These are phyloP conservation scores for Trichoderma arundinaceum DNA, from an alignment of 2,329 filamentous ascomycete species.

Conservation along the genomic window DNA sequence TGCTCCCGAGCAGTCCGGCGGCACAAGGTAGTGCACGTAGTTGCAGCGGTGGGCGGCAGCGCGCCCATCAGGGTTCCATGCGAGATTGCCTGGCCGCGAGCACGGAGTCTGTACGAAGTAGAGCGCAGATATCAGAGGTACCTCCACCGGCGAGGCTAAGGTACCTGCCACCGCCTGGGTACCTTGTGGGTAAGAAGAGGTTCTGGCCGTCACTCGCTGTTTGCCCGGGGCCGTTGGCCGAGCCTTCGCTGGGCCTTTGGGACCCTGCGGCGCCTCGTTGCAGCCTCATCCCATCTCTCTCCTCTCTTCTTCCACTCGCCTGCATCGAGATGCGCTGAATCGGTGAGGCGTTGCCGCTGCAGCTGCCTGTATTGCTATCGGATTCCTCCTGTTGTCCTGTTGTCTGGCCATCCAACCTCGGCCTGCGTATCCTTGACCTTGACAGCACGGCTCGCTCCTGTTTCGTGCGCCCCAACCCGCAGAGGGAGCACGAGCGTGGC, in stretches of 20 bases:
- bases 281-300: background rate
- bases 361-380: too few relatives aligned
- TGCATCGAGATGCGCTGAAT: background rate
- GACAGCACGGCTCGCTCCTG: background rate
- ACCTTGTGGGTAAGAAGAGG: background rate
- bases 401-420: background rate
- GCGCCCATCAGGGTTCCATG: too few relatives aligned
- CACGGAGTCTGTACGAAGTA: too few relatives aligned
- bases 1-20: background rate
- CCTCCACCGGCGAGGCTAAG: background rate
- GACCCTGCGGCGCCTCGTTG: background rate
- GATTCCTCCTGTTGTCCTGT: too few relatives aligned
- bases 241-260: background rate
- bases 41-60: too few relatives aligned
- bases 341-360: background rate
- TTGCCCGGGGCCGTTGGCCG: slow-evolving; percentile 6
- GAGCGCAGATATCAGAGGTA: background rate
- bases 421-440: background rate
- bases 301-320: background rate
- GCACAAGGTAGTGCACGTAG: too few relatives aligned
- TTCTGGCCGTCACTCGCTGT: background rate
- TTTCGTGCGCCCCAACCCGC: slow-evolving; percentile 21
- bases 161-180: background rate
- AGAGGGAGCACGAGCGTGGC: slow-evolving; percentile 11
- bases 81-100: background rate